A percentile compares a stretch with the other conserved stretches of the same genome.
phyloP scores from a whole-genome alignment of 2,329 filamentous ascomycete genomes.

The Chaetomiaceae sp. region DNA sequence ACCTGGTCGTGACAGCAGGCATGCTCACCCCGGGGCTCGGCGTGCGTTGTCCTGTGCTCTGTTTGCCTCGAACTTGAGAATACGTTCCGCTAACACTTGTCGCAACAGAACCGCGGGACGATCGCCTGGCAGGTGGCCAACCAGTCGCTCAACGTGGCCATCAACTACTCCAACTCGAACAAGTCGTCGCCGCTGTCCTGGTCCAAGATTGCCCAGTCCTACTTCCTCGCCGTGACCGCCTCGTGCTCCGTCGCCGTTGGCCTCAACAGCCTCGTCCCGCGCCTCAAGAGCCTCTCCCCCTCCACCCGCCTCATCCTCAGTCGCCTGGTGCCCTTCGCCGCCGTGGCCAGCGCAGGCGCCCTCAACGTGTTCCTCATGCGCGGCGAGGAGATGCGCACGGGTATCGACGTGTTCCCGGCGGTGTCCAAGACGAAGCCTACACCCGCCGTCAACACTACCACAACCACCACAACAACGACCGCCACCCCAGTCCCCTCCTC shows the following conservation, averaged over 20 bases:
- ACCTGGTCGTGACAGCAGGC: constrained; percentile 87
- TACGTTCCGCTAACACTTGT: not conserved
- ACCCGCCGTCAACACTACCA: too few species aligned
- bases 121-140: constrained; percentile 93
- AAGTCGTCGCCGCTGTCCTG: constrained; percentile 86
- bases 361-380: constrained; percentile 98
- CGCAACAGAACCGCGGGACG: constrained; percentile 65
- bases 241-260: constrained; percentile 92
- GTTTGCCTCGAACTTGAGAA: not conserved
- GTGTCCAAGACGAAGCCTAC: constrained; percentile 65
- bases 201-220: constrained; percentile 78
- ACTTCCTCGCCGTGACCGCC: constrained; percentile 83
- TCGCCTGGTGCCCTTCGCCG: constrained; percentile 92
- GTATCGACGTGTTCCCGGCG: constrained; percentile 88
- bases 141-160: constrained; percentile 95
- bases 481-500: constrained; percentile 26
- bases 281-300: constrained; percentile 69
- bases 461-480: too few species aligned
- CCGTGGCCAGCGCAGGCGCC: constrained; percentile 83
- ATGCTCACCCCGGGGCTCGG: constrained; percentile 90
- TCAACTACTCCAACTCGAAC: constrained; percentile 97
- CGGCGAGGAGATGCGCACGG: constrained; percentile 84
- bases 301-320: constrained; percentile 69
- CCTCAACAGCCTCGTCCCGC: constrained; percentile 82
- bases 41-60: constrained; percentile 39